These are phyloP conservation scores for Micractinium conductrix DNA, from an alignment of 139 green algal genomes.

Conservation along the genomic window DNA sequence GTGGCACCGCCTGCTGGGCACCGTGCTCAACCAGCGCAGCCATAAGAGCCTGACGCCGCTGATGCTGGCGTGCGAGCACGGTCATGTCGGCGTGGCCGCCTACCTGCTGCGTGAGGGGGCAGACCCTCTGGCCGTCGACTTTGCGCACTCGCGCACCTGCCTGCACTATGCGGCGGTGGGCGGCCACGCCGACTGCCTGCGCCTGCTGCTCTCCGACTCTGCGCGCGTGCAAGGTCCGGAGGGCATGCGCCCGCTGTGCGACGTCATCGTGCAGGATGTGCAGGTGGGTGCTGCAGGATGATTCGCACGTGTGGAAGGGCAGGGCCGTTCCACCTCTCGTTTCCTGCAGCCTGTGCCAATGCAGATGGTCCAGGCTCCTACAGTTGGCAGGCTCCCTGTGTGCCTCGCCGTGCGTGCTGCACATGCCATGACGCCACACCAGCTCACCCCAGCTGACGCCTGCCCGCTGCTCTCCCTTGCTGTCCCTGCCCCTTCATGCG, in stretches of 20 bases:
- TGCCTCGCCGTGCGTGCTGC: no score
- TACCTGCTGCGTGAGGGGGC: conserved; percentile 56
- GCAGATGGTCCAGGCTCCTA: no score
- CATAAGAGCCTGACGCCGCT: conserved; percentile 51
- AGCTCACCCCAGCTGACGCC: no score
- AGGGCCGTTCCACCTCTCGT: no score
- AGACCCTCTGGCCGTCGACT: conserved; percentile 51
- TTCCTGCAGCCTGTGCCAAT: no score
- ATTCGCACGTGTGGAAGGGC: no score
- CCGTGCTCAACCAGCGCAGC: conserved; percentile 52
- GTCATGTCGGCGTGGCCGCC: conserved; percentile 36
- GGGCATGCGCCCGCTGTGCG: conserved; percentile 32
- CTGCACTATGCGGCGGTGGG: conserved; percentile 60
- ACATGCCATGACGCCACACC: no score
- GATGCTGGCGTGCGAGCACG: conserved; percentile 63
- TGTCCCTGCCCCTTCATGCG: no score
- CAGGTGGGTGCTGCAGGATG: no score
- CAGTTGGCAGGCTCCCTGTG: no score
- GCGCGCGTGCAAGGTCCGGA: conserved; percentile 27
- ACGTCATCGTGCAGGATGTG: conserved; percentile 55
- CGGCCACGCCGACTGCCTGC: conserved; percentile 41
- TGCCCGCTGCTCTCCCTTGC: no score
- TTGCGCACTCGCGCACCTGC: conserved; percentile 37
- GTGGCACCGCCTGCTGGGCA: conserved; percentile 32
- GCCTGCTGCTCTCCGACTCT: conserved; percentile 44